Conservation (phyloP, 2,329 filamentous ascomycete species). For the Cercospora zeae-maydis region DNA sequence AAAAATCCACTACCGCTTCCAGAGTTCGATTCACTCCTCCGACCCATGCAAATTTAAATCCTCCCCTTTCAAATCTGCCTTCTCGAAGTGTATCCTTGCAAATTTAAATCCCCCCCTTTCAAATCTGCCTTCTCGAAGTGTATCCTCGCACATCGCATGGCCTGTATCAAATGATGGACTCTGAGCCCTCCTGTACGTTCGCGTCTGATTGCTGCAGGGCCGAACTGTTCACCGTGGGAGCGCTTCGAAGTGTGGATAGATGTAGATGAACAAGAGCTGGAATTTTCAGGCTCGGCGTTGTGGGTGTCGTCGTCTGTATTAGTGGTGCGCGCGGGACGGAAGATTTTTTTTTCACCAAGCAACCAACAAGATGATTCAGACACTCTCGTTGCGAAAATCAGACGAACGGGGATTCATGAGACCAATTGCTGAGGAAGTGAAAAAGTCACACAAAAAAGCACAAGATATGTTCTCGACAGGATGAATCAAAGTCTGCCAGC, state of each 20-base stretch:
- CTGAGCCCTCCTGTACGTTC: not conserved
- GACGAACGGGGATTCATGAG: too few relatives aligned
- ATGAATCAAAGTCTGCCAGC: conserved; percentile 5
- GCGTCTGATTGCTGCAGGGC: not conserved
- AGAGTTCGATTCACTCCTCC: not conserved
- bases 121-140: not conserved
- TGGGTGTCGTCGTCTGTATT: not conserved
- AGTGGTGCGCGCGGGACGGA: not conserved
- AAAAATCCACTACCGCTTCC: not conserved
- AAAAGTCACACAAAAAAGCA: not conserved
- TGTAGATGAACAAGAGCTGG: not conserved
- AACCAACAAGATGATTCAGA: too few relatives aligned
- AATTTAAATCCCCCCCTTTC: not conserved
- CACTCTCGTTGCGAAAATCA: too few relatives aligned
- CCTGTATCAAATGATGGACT: not conserved
- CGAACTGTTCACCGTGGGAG: not conserved
- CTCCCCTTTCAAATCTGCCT: not conserved
- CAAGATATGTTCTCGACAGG: not conserved
- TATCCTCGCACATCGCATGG: not conserved
- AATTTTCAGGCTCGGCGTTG: not conserved
- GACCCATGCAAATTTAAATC: not conserved
- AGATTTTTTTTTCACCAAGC: not conserved
- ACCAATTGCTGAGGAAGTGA: too few relatives aligned
- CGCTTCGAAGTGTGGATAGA: not conserved
- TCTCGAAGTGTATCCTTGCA: too few relatives aligned